phyloP scores from a whole-genome alignment of 495 filamentous ascomycete genomes.

The Trichoderma virens region DNA sequence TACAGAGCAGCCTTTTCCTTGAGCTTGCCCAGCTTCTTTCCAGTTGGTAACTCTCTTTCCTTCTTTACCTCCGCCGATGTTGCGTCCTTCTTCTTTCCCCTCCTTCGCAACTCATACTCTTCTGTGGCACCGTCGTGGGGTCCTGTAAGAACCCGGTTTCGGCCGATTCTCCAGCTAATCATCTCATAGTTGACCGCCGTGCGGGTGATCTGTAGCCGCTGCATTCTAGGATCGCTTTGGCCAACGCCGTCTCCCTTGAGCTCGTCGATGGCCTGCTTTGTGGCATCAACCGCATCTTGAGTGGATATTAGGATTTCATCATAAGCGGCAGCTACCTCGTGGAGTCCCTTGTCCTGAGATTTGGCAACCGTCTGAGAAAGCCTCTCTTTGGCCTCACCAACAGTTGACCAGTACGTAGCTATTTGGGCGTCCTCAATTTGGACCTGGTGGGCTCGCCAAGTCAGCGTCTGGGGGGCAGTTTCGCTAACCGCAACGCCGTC shows the following conservation, averaged over 20 bases:
- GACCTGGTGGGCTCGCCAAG: conserved; percentile 84
- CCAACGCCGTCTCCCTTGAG: conserved; percentile 71
- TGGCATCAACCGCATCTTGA: conserved; percentile 91
- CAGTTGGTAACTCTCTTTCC: conserved; percentile 21
- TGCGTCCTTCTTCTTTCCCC: neutral
- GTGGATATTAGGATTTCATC: conserved; percentile 84
- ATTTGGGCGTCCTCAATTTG: conserved; percentile 91
- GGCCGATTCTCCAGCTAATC: conserved; percentile 88
- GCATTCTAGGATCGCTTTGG: conserved; percentile 82
- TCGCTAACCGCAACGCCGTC: conserved; percentile 42
- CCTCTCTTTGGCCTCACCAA: conserved; percentile 44
- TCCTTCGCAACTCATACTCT: conserved; percentile 16
- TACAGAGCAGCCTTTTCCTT: conserved; percentile 90
- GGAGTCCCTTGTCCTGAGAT: neutral
- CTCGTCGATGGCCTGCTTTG: conserved; percentile 88
- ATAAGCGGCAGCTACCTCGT: conserved; percentile 66
- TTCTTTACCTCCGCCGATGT: conserved; percentile 25
- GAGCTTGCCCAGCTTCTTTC: conserved; percentile 56
- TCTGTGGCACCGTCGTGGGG: conserved; percentile 63
- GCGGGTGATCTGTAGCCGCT: conserved; percentile 83
- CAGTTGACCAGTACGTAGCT: conserved; percentile 55
- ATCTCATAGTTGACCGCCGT: conserved; percentile 89
- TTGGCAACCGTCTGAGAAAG: conserved; percentile 56
- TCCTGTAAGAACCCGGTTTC: conserved; percentile 82
- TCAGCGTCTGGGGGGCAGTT: conserved; percentile 64